These are phyloP conservation scores for Mycena metata DNA, from an alignment of 768 basidiomycete species.

Conservation along the genomic window DNA sequence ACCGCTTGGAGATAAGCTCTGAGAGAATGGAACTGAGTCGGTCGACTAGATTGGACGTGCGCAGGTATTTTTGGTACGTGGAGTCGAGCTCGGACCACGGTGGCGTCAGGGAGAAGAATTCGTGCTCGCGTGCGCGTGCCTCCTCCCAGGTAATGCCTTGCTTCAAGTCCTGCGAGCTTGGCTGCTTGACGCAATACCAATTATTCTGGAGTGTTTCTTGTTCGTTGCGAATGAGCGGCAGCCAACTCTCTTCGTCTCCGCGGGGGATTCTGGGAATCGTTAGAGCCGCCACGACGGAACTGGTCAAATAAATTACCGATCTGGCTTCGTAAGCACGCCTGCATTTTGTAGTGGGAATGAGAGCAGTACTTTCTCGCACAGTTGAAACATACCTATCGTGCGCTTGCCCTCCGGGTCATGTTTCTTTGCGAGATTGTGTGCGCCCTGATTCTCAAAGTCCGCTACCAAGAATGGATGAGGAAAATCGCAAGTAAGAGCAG, in stretches of 20 bases:
- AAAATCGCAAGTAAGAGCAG: too few relatives aligned
- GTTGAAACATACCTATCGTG: slow-evolving; percentile 70
- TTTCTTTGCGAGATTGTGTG: slow-evolving; percentile 72
- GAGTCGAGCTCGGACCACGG: slow-evolving; percentile 71
- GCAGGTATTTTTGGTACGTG: slow-evolving; percentile 63
- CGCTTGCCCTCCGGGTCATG: slow-evolving; percentile 74
- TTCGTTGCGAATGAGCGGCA: slow-evolving; percentile 69
- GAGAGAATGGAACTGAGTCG: slow-evolving; percentile 73
- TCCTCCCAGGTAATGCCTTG: slow-evolving; percentile 68
- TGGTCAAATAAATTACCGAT: slow-evolving; percentile 50
- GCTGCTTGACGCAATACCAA: slow-evolving; percentile 75
- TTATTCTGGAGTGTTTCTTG: slow-evolving; percentile 64
- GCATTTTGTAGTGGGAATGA: not conserved
- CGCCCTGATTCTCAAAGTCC: slow-evolving; percentile 86
- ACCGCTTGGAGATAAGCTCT: slow-evolving; percentile 74
- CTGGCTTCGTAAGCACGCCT: slow-evolving; percentile 86
- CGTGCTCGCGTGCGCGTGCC: slow-evolving; percentile 68
- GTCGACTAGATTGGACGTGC: slow-evolving; percentile 69
- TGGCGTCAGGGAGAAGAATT: slow-evolving; percentile 64
- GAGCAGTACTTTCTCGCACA: too few relatives aligned
- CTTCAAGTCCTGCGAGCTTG: slow-evolving; percentile 63
- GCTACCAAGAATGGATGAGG: slow-evolving; percentile 54
- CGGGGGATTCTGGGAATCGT: slow-evolving; percentile 52
- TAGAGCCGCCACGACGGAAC: not conserved
- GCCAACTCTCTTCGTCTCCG: slow-evolving; percentile 70